Conservation (phyloP, 2,329 filamentous ascomycete species). For the Whalleya microplaca region DNA sequence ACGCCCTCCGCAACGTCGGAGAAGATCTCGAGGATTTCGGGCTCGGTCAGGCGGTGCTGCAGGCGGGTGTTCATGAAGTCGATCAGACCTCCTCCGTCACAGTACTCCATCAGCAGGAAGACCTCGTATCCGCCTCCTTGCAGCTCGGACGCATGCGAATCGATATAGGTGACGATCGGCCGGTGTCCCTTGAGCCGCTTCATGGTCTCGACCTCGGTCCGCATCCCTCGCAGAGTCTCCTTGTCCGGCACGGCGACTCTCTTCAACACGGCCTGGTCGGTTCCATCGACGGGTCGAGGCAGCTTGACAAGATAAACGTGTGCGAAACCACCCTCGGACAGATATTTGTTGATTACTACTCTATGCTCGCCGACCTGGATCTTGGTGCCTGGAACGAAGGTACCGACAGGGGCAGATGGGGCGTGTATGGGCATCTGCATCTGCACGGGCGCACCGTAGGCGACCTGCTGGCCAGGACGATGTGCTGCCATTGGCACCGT, state of each 20-base stretch:
- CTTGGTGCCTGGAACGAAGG: conserved; percentile 91
- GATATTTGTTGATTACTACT: conserved; percentile 93
- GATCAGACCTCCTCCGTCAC: conserved; percentile 90
- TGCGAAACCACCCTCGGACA: conserved; percentile 96
- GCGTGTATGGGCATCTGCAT: conserved; percentile 35
- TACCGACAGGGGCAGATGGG: conserved; percentile 69
- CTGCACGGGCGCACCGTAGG: conserved; percentile 49
- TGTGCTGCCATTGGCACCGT: conserved; percentile 37
- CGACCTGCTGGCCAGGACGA: conserved; percentile 44
- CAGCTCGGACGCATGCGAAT: conserved; percentile 95
- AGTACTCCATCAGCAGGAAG: conserved; percentile 98
- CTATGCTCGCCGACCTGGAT: conserved; percentile 93
- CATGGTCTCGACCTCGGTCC: conserved; percentile 99
- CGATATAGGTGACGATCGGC: conserved; percentile 96
- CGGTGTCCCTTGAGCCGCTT: conserved; percentile 97
- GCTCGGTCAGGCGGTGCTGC: conserved; percentile 94
- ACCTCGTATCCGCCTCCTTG: conserved; percentile 95
- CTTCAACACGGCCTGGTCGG: conserved; percentile 85
- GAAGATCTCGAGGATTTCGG: conserved; percentile 97
- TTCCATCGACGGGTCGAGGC: conserved; percentile 74
- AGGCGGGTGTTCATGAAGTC: conserved; percentile 99
- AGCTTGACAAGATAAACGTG: conserved; percentile 97
- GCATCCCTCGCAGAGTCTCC: conserved; percentile 91
- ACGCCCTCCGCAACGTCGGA: conserved; percentile 94
- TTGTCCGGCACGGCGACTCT: conserved; percentile 96